Base-by-base conservation (phyloP, 345 rosid genomes). In the Conringia planisiliqua region DNA sequence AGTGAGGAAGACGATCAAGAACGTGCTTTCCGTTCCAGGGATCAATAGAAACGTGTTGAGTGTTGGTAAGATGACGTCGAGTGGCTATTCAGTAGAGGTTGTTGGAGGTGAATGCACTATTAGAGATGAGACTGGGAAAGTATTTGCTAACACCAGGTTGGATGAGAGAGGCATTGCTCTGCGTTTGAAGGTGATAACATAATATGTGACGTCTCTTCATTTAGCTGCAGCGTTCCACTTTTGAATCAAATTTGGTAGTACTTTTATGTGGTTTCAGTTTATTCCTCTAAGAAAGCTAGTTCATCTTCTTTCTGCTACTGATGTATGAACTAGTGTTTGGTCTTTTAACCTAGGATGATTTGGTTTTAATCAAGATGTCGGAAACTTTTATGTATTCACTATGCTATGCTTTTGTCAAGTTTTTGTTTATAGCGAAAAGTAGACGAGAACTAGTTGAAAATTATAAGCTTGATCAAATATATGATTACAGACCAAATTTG, bases 401-500 rank as follows among this genome's bases (percentile, higher is more conserved):
- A 30, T 30, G 76, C 62, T 40, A 0, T 51, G 27, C 27, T 52
- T 62, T 29, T 72, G 10, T 62, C 38, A 48, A 59, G 43, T 42
- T 18, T 30, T 42, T 12, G 33, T 38, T 13, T 17, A 55, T 57
- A 27, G 50, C 66, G 42, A 32, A 66, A 66, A 42, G 14, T 9
- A 46, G 35, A 64, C n/a, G 16, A 47, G 13, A 11, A 36, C 58
- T 66, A 26, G 60, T 59, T 4, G 35, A 50, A 66, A 40, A 2
- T 39, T 68, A 2, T 59, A 50, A 58, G 42, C 39, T 10, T 52
- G 73, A 75, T 75, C 38, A 62, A 32, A 63, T 69, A 62, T 54
- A 55, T 44, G 75, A 44, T 70, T 70, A 76, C 75, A 76, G 12
- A 70, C 75, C 75, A 76, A 55, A 44, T 62, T 38, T 26, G 42